These are phyloP conservation scores for Phytophthora pisi DNA, from an alignment of 352 stramenopile species.

Conservation along the genomic window DNA sequence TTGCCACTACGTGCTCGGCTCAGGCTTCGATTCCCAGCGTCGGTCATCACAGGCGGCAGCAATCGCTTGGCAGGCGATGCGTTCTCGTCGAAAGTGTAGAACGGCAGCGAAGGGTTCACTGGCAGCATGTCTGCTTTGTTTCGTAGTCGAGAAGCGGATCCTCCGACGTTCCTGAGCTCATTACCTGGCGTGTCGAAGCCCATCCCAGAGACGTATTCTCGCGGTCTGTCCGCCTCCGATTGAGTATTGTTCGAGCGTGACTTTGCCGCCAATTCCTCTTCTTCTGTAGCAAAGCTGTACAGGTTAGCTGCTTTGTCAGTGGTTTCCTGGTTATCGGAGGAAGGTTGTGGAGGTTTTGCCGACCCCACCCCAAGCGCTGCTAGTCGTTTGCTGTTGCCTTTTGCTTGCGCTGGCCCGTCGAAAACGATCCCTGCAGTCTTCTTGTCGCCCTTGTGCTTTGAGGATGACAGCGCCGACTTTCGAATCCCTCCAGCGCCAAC, in stretches of 20 bases:
- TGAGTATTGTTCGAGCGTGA: not conserved
- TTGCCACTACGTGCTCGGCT: constrained; percentile 11
- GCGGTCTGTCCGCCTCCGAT: not conserved
- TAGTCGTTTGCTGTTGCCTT: constrained; percentile 12
- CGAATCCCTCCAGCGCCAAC: constrained; percentile 9
- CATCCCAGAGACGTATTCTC: constrained; percentile 25
- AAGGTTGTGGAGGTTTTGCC: not conserved
- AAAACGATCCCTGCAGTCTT: constrained; percentile 15
- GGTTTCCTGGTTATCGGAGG: constrained; percentile 6
- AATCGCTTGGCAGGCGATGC: constrained; percentile 30
- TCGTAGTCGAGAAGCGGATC: not conserved
- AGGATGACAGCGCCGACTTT: constrained; percentile 8
- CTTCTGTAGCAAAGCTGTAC: not conserved
- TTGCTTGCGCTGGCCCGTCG: constrained; percentile 8
- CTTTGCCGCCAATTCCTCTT: not conserved
- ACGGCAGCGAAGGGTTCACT: constrained; percentile 11
- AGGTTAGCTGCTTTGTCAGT: not conserved
- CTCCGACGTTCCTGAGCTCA: not conserved
- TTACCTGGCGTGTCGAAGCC: constrained; percentile 11
- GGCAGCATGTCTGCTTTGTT: constrained; percentile 11
- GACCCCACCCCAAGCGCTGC: constrained; percentile 11
- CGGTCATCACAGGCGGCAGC: constrained; percentile 18
- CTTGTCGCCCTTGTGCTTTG: constrained; percentile 14
- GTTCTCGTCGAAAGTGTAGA: constrained; percentile 34
- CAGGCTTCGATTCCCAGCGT: constrained; percentile 1